A percentile compares a stretch with the other conserved stretches of the same genome.
Evolutionary conservation across 805 yeast genomes (phyloP).

Genomic region (fission yeast (Schizosaccharomyces pombe)): DNA sequence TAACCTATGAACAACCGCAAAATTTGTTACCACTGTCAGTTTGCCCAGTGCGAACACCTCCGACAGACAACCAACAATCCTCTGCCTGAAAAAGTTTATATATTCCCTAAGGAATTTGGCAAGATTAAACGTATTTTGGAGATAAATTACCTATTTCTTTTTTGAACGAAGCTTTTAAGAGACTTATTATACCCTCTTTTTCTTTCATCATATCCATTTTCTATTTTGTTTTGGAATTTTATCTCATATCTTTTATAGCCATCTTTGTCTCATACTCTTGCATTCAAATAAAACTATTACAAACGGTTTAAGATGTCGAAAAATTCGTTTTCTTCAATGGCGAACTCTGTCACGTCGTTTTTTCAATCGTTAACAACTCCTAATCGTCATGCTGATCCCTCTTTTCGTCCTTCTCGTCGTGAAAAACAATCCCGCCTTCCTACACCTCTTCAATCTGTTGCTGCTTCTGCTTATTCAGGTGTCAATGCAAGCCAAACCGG

Average conservation of each 20-base stretch:
- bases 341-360: slow-evolving; percentile 1
- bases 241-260: background rate
- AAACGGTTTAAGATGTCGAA: background rate
- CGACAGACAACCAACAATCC: too few relatives aligned
- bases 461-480: background rate
- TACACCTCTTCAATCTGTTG: background rate
- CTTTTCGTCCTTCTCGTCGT: background rate
- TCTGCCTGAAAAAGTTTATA: too few relatives aligned
- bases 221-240: too few relatives aligned
- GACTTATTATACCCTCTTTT: too few relatives aligned
- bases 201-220: too few relatives aligned
- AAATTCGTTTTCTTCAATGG: background rate
- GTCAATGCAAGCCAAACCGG: slow-evolving; percentile 2
- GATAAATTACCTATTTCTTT: too few relatives aligned
- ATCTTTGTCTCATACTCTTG: background rate
- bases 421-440: background rate
- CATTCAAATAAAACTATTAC: background rate
- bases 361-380: slow-evolving; percentile 1
- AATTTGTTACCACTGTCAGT: too few relatives aligned
- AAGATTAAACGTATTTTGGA: too few relatives aligned
- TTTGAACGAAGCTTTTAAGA: too few relatives aligned
- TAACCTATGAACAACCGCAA: too few relatives aligned
- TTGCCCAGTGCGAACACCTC: too few relatives aligned
- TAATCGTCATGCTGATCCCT: slow-evolving; percentile 1
- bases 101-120: too few relatives aligned